Base-by-base conservation (phyloP, 805 yeast genomes). In the Helenozyma rhizophorensis region DNA sequence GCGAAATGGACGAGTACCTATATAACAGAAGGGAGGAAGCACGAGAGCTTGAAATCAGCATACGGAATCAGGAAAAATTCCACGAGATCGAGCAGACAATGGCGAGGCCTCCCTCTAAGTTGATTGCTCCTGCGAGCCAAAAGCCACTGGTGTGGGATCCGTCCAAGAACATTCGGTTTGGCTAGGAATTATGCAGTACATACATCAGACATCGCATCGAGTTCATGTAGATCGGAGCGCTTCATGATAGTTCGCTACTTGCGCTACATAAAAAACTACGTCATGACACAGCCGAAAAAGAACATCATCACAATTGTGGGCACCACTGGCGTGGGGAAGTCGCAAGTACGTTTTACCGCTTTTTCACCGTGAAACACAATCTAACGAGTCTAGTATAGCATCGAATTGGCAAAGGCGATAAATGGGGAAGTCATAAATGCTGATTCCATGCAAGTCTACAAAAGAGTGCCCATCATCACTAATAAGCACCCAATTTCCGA, bases 291-390 rank as follows among this genome's bases (percentile, higher is more conserved):
- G 27, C 56, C 59, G 9, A 61, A 56, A 40, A 58, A 56, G 39
- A 56, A 47, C 37, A 50, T 85, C 4, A 69, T 83, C 17, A 77
- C 86, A 11, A 74, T 85, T 12, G 83, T 84, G 3, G 98, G 98
- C 0, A 89, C 96, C 22, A 90, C 98, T 0, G 98, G 97, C 0
- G 97, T 88, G 9, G 98, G 98, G 0, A 90, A 90, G 53, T 89
- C 97, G 0, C 87, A 85, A 47, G 70, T 76, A 49, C 22, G 67
- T 59, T 21, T 14, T 9, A 7, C 10, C 4, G 14, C 10, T 27
- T 15, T 15, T 11, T 3, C n/a, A 10, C 14, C 11, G 16, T 21
- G n/a, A n/a, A 12, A 24, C 10, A 18, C 21, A 6, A 18, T 14
- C 38, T 37, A 34, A 31, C 43, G 35, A 25, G 21, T n/a, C 6